phyloP scores from a whole-genome alignment of 257 asterid species.

The Lithospermum erythrorhizon region DNA sequence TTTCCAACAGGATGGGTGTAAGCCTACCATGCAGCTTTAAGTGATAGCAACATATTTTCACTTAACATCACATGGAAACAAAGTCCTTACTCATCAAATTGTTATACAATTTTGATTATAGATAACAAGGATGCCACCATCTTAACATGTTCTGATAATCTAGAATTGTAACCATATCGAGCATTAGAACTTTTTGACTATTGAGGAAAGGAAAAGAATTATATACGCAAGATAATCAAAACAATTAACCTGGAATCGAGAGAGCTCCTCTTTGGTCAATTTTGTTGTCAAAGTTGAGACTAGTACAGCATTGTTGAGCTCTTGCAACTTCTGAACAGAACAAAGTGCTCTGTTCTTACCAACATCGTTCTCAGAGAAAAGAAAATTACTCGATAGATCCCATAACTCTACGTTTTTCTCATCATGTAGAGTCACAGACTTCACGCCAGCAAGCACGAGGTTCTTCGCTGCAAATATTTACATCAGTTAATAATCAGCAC shows the following conservation, averaged over 20 bases:
- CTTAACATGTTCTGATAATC: neutral
- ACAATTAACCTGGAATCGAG: constrained; percentile 56
- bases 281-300: constrained; percentile 59
- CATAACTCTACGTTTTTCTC: constrained; percentile 75
- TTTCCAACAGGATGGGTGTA: neutral
- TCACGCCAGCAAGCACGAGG: constrained; percentile 89
- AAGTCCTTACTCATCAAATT: neutral
- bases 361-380: constrained; percentile 71
- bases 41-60: too few species aligned
- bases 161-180: neutral
- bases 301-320: constrained; percentile 78
- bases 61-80: too few species aligned
- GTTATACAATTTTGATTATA: neutral
- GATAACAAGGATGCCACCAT: neutral
- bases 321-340: constrained; percentile 80
- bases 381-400: constrained; percentile 85
- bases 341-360: constrained; percentile 87
- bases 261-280: constrained; percentile 57
- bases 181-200: neutral
- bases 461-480: constrained; percentile 63
- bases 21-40: too few species aligned
- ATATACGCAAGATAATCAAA: neutral
- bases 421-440: constrained; percentile 87
- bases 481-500: constrained; percentile 12
- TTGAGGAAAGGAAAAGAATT: neutral